Percentiles rank a stretch among this genome's conserved stretches.
These are phyloP conservation scores for Dryas drummondii DNA, from an alignment of 306 rosid species.

Conservation along the genomic window DNA sequence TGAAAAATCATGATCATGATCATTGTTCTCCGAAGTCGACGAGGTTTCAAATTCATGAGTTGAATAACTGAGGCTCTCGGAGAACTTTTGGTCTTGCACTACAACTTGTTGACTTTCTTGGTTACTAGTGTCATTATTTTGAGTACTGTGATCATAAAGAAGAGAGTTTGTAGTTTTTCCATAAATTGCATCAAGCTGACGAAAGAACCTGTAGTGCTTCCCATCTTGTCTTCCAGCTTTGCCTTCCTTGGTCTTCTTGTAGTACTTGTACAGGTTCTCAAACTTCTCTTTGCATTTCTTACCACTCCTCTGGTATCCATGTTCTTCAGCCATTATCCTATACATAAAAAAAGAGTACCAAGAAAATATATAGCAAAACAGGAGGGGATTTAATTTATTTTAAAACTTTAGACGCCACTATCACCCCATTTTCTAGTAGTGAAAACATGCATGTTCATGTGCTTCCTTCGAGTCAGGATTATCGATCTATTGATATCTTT, in stretches of 20 bases:
- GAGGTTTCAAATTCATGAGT: conserved; percentile 66
- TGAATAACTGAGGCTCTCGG: conserved; percentile 51
- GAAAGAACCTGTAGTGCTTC: conserved; percentile 76
- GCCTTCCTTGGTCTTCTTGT: conserved; percentile 86
- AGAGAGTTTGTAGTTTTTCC: conserved; percentile 33
- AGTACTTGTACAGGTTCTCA: conserved; percentile 85
- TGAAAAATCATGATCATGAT: conserved; percentile 34
- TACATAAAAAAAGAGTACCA: conserved; percentile 6
- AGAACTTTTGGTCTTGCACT: neutral
- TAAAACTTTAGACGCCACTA: neutral
- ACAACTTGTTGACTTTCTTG: conserved; percentile 21
- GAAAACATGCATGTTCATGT: neutral
- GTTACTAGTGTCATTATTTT: neutral
- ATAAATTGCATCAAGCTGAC: conserved; percentile 80
- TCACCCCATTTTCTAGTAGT: too few species aligned
- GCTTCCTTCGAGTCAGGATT: neutral
- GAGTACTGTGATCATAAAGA: neutral
- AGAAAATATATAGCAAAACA: neutral
- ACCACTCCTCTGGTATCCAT: conserved; percentile 78
- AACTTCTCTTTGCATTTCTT: conserved; percentile 87
- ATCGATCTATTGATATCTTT: too few species aligned
- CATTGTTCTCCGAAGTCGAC: conserved; percentile 54
- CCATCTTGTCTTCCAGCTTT: conserved; percentile 81
- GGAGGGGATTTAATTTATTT: neutral
- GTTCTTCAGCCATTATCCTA: conserved; percentile 75